These are phyloP conservation scores for Paecilomyces niveus DNA, from an alignment of 2,329 filamentous ascomycete species.

Conservation along the genomic window DNA sequence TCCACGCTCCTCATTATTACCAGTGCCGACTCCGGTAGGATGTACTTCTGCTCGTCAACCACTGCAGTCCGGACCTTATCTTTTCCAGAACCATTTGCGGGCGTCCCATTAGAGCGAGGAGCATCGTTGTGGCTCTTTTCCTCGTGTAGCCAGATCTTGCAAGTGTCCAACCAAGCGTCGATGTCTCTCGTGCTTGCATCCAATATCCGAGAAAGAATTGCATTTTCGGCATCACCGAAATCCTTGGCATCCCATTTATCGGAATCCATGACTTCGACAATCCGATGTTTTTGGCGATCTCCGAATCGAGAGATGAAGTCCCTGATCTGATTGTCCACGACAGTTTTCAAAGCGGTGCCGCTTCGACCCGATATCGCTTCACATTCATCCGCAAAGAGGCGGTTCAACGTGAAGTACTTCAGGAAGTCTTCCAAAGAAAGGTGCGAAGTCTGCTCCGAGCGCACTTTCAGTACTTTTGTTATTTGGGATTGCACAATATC, in stretches of 20 bases:
- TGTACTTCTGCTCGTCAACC: slow-evolving; percentile 78
- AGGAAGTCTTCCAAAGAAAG: slow-evolving; percentile 52
- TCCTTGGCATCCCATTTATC: slow-evolving; percentile 61
- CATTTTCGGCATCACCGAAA: slow-evolving; percentile 48
- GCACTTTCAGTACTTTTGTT: slow-evolving; percentile 57
- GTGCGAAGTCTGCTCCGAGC: slow-evolving; percentile 52
- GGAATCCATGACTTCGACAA: slow-evolving; percentile 52
- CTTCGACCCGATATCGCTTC: slow-evolving; percentile 58
- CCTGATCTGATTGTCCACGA: slow-evolving; percentile 57
- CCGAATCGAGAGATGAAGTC: slow-evolving; percentile 54
- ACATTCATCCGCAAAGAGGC: slow-evolving; percentile 60
- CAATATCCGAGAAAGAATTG: slow-evolving; percentile 48
- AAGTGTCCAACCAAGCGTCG: slow-evolving; percentile 45
- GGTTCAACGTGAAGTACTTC: slow-evolving; percentile 56
- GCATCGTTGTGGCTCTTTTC: slow-evolving; percentile 14
- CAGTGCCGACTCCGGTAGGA: slow-evolving; percentile 77
- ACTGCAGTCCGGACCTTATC: slow-evolving; percentile 63
- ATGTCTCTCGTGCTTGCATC: slow-evolving; percentile 54
- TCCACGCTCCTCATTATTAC: slow-evolving; percentile 75
- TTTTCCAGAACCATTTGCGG: slow-evolving; percentile 41
- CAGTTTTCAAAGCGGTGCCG: slow-evolving; percentile 52
- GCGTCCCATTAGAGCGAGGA: slow-evolving; percentile 30
- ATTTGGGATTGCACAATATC: slow-evolving; percentile 60
- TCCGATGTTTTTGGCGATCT: slow-evolving; percentile 49
- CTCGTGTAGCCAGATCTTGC: slow-evolving; percentile 44